phyloP scores from a whole-genome alignment of 257 asterid genomes.

The Penstemon newberryi region DNA sequence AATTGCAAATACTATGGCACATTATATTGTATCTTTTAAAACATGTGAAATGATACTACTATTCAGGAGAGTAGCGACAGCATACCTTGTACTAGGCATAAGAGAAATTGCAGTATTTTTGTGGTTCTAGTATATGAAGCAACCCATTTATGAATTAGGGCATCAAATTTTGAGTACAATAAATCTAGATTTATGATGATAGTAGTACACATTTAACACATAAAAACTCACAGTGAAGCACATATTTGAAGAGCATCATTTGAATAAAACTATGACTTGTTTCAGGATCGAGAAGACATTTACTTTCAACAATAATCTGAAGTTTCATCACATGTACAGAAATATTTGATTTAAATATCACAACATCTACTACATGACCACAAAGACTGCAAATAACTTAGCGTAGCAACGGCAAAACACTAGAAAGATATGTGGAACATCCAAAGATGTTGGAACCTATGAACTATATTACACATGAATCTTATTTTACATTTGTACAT shows the following conservation, averaged over 20 bases:
- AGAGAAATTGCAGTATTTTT: neutral
- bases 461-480: slow-evolving; percentile 38
- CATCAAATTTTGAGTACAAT: neutral
- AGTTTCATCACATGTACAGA: slow-evolving; percentile 31
- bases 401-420: slow-evolving; percentile 30
- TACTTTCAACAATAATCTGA: slow-evolving; percentile 12
- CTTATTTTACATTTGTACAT: slow-evolving; percentile 41
- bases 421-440: slow-evolving; percentile 27
- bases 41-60: too few relatives aligned
- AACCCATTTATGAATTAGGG: neutral
- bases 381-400: slow-evolving; percentile 32
- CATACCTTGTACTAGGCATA: too few relatives aligned
- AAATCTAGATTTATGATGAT: too few relatives aligned
- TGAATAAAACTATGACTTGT: neutral
- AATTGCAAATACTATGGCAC: too few relatives aligned
- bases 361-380: slow-evolving; percentile 26
- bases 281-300: slow-evolving; percentile 2
- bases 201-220: too few relatives aligned
- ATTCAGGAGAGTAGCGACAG: too few relatives aligned
- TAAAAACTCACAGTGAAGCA: neutral
- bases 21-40: too few relatives aligned
- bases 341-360: slow-evolving; percentile 34
- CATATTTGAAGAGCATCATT: neutral
- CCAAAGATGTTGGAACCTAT: slow-evolving; percentile 34
- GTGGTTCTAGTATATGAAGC: neutral